Base-by-base conservation (phyloP, 805 yeast species). In the Saccharomycopsis schoenii region DNA sequence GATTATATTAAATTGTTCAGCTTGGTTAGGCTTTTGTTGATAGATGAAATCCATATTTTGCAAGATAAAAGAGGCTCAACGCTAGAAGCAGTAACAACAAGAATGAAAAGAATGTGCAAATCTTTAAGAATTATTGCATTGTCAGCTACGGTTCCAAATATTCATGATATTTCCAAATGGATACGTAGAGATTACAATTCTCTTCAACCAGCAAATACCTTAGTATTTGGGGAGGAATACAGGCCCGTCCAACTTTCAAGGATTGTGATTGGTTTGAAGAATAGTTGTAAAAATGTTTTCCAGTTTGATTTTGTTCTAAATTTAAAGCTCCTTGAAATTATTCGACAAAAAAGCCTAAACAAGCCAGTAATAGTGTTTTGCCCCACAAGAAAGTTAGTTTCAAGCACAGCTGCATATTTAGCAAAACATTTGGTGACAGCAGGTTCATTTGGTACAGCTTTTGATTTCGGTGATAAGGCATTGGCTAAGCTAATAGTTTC, bases 131-230 rank as follows among this genome's bases (percentile, higher is more conserved):
- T 80, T 19, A 67, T 80, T 21, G 81, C 80, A 0, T 68, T 78
- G 1, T 79, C 85, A 39, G 85, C 85, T 0, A 80, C 84, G 0
- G 76, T 81, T 14, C 82, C 83, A 1, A 82, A 82, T 61, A 75
- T 79, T 9, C 69, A 71, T 4, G 85, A 82, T 63, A 67, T 82
- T 2, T 74, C 83, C 0, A 60, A 58, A 0, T 80, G 84, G 83
- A 58, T 80, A 37, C 72, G 69, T 57, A 60, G 70, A n/a, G 63
- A 60, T 11, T 65, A 67, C 1, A 56, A 51, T 1, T 62, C 60
- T 14, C 60, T 61, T 1, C 34, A 60, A 2, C 66, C 69, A 17
- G 80, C 84, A 0, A 64, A 67, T 6, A 70, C 77, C 1, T 64
- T 80, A 55, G 69, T 68, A 0, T 82, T 77, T 69, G 82, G 79